Conservation (phyloP, 129 eudicot species). For the Chrysanthemum makinoi region DNA sequence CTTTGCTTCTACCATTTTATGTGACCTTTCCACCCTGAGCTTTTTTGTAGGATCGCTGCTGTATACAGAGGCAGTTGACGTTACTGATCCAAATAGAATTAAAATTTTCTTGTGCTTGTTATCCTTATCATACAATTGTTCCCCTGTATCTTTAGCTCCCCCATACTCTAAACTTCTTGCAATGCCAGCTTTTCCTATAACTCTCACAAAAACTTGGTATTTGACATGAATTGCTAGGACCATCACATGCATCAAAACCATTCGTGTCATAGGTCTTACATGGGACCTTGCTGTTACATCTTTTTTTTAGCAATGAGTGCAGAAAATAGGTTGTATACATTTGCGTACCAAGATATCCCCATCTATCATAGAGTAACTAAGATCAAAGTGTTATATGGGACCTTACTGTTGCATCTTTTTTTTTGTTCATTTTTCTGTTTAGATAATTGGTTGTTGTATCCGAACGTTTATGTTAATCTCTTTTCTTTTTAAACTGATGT, state of each 20-base stretch:
- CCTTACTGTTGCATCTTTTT: background rate
- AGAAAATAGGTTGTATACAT: too few species aligned
- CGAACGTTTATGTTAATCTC: background rate
- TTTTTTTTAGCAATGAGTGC: too few species aligned
- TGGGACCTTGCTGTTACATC: too few species aligned
- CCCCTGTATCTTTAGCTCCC: slow-evolving; percentile 40
- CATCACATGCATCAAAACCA: too few species aligned
- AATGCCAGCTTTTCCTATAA: too few species aligned
- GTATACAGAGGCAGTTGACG: slow-evolving; percentile 64
- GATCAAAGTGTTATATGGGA: background rate
- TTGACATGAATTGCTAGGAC: too few species aligned
- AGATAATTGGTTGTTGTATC: background rate
- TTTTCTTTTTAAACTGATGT: background rate
- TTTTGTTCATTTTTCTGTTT: too few species aligned
- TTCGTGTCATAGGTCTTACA: too few species aligned
- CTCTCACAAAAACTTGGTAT: too few species aligned
- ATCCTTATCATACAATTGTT: slow-evolving; percentile 48
- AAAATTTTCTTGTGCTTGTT: slow-evolving; percentile 53
- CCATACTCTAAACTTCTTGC: too few species aligned
- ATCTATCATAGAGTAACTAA: background rate
- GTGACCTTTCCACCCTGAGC: slow-evolving; percentile 73
- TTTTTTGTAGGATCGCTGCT: slow-evolving; percentile 75
- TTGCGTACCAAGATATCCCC: too few species aligned
- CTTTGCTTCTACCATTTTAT: slow-evolving; percentile 90
- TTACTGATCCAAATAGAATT: slow-evolving; percentile 59